Conservation (phyloP, 1,284 basidiomycete species). For the Trametes versicolor region DNA sequence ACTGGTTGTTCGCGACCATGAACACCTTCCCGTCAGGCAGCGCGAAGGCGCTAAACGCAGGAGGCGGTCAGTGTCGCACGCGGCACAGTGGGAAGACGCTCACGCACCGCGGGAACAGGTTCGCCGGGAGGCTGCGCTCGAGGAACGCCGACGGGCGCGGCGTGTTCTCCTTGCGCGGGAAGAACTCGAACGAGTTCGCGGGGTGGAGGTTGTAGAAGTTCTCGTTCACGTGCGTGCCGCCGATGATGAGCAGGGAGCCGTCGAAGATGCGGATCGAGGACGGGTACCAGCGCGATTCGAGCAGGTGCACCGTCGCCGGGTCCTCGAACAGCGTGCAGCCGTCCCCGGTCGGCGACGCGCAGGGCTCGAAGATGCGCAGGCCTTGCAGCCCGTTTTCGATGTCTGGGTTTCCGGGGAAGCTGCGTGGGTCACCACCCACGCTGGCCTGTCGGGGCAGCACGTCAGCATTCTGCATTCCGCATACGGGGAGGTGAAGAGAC, state of each 20-base stretch:
- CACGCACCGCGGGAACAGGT: slow-evolving; percentile 63
- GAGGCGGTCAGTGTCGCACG: background rate
- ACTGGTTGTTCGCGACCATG: slow-evolving; percentile 57
- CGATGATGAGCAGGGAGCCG: slow-evolving; percentile 53
- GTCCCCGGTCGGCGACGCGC: slow-evolving; percentile 47
- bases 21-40: slow-evolving; percentile 52
- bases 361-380: slow-evolving; percentile 51
- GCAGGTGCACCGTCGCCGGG: slow-evolving; percentile 48
- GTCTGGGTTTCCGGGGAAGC: slow-evolving; percentile 47
- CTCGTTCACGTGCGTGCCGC: slow-evolving; percentile 81
- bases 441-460: slow-evolving; percentile 46
- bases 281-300: slow-evolving; percentile 53
- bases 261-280: slow-evolving; percentile 54
- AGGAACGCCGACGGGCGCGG: slow-evolving; percentile 63
- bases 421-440: slow-evolving; percentile 55
- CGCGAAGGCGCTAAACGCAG: slow-evolving; percentile 31
- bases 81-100: slow-evolving; percentile 8
- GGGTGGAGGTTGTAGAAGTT: slow-evolving; percentile 67
- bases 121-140: slow-evolving; percentile 63
- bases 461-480: background rate
- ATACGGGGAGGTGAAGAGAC: slow-evolving; percentile 35
- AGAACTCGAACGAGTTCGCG: slow-evolving; percentile 76
- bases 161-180: slow-evolving; percentile 63
- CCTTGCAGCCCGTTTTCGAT: slow-evolving; percentile 39
- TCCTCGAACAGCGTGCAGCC: slow-evolving; percentile 54